These are phyloP conservation scores for Verticillium dahliae DNA, from an alignment of 2,329 filamentous ascomycete genomes.

Conservation along the genomic window DNA sequence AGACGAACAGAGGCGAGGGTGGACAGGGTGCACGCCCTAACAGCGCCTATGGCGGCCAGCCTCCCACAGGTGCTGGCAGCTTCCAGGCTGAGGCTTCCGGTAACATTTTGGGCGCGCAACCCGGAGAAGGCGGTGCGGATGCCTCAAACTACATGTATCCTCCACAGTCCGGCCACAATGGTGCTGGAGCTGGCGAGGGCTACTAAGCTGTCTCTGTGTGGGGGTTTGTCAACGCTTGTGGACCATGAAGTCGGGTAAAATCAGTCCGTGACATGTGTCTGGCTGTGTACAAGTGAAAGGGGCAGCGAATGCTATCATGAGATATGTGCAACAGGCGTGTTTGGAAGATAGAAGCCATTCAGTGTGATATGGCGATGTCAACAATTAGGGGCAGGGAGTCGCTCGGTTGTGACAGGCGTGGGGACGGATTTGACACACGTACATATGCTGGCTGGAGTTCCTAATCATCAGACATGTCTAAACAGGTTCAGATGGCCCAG, in stretches of 20 bases:
- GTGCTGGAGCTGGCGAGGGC: conserved; percentile 43
- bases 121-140: conserved; percentile 35
- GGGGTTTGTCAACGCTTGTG: background rate
- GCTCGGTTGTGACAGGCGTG: background rate
- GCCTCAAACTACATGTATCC: conserved; percentile 43
- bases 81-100: conserved; percentile 33
- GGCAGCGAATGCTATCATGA: conserved; percentile 11
- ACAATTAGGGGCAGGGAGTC: too few relatives aligned
- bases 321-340: background rate
- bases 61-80: conserved; percentile 35
- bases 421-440: background rate
- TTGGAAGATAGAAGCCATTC: background rate
- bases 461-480: too few relatives aligned
- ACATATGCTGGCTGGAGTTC: background rate
- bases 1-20: conserved; percentile 64
- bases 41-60: conserved; percentile 42
- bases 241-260: background rate
- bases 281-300: conserved; percentile 24
- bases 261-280: conserved; percentile 13
- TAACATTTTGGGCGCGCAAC: conserved; percentile 29
- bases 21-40: conserved; percentile 38
- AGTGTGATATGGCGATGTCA: background rate
- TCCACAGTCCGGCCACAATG: conserved; percentile 52
- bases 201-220: conserved; percentile 27
- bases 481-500: too few relatives aligned